Percentiles rank a stretch among this genome's conserved stretches.
These are phyloP conservation scores for Porcisia deanei DNA, from an alignment of 208 protist species.

Conservation along the genomic window DNA sequence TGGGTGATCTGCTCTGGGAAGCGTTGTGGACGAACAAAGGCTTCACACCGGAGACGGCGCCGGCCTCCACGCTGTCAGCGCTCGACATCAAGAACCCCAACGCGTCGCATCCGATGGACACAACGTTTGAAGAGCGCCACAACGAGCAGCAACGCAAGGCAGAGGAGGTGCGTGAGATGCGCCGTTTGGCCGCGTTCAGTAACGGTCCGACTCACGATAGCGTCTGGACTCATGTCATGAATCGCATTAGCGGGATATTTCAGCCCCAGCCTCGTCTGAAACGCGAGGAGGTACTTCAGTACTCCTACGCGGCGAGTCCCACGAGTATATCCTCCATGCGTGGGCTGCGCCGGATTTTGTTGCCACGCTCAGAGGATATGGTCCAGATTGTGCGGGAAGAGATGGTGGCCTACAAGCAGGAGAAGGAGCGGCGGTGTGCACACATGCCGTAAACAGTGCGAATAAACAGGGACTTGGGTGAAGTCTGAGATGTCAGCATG, in stretches of 20 bases:
- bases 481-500: background rate
- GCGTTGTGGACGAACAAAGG: conserved; percentile 18
- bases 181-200: conserved; percentile 24
- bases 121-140: conserved; percentile 48
- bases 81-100: conserved; percentile 12
- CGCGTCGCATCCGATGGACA: conserved; percentile 78
- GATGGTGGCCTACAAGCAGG: conserved; percentile 73
- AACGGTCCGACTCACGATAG: background rate
- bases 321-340: conserved; percentile 70
- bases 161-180: conserved; percentile 45
- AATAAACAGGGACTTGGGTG: background rate
- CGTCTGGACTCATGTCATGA: conserved; percentile 6
- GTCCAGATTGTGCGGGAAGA: conserved; percentile 86
- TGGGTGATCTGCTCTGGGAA: conserved; percentile 21
- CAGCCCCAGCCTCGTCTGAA: conserved; percentile 17
- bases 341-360: conserved; percentile 66
- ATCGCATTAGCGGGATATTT: conserved; percentile 68
- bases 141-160: conserved; percentile 23
- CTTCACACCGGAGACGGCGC: background rate
- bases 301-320: conserved; percentile 81
- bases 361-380: conserved; percentile 84
- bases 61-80: conserved; percentile 5
- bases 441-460: conserved; percentile 8
- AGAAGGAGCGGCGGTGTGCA: conserved; percentile 39
- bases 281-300: conserved; percentile 51